These are phyloP conservation scores for Calonectria hawksworthii DNA, from an alignment of 2,329 filamentous ascomycete genomes.

Conservation along the genomic window DNA sequence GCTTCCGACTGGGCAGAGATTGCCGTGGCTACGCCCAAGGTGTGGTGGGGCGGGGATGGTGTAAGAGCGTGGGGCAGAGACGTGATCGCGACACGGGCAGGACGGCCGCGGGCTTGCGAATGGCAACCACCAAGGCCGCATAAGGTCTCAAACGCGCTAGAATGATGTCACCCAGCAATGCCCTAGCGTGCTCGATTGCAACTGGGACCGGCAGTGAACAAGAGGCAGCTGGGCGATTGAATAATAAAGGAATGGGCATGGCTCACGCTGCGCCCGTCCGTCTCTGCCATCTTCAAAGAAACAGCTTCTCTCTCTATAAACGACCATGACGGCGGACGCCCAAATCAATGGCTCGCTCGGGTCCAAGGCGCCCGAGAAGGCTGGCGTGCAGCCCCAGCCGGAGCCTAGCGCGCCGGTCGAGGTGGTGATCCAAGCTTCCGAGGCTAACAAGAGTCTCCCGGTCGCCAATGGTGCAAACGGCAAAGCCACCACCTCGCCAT, in stretches of 20 bases:
- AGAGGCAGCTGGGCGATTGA: slow-evolving; percentile 15
- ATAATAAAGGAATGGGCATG: slow-evolving; percentile 30
- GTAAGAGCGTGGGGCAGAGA: slow-evolving; percentile 41
- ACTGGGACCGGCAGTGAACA: slow-evolving; percentile 6
- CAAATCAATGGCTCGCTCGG: slow-evolving; percentile 26
- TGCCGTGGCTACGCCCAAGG: background rate
- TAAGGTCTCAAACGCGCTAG: slow-evolving; percentile 16
- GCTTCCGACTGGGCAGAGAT: slow-evolving; percentile 13
- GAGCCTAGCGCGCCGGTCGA: slow-evolving; percentile 18
- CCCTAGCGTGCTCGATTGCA: slow-evolving; percentile 36
- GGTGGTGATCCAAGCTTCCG: slow-evolving; percentile 17
- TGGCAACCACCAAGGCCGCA: slow-evolving; percentile 15
- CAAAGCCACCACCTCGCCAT: slow-evolving; percentile 35
- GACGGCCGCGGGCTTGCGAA: slow-evolving; percentile 21
- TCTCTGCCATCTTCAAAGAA: background rate
- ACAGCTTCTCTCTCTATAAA: background rate
- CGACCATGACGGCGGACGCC: slow-evolving; percentile 27
- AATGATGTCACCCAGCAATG: slow-evolving; percentile 35
- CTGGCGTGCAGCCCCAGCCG: slow-evolving; percentile 12
- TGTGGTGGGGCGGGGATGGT: slow-evolving; percentile 40
- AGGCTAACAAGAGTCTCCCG: slow-evolving; percentile 18
- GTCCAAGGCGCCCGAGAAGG: slow-evolving; percentile 7
- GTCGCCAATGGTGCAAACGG: slow-evolving; percentile 31
- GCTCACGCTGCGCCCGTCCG: slow-evolving; percentile 8
- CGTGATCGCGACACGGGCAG: slow-evolving; percentile 36